Evolutionary conservation across 768 basidiomycete genomes (phyloP).

Genomic region (Clathrus columnatus): DNA sequence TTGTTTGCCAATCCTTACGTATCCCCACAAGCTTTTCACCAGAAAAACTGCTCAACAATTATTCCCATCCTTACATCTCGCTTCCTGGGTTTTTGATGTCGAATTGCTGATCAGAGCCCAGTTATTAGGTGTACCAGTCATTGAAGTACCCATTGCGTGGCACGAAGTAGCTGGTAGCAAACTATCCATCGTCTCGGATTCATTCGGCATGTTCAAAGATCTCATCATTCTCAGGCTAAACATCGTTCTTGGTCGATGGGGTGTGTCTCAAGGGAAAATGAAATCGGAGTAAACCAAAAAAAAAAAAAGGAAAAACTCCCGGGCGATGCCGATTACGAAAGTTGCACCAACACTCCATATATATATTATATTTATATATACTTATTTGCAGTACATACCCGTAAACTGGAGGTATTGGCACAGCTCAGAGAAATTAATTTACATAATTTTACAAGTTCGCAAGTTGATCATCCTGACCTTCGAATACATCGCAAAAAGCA

Average conservation of each 20-base stretch:
- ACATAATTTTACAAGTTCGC: not conserved
- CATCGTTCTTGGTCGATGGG: constrained; percentile 74
- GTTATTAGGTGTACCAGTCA: constrained; percentile 66
- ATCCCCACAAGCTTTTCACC: constrained; percentile 53
- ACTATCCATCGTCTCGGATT: constrained; percentile 75
- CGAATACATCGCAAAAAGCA: constrained; percentile 70
- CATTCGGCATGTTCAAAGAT: constrained; percentile 84
- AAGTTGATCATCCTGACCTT: constrained; percentile 27
- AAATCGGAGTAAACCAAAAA: constrained; percentile 4
- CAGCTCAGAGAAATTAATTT: no score
- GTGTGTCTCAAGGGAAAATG: not conserved
- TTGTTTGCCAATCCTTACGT: not conserved
- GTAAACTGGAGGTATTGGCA: no score
- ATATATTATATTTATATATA: no score
- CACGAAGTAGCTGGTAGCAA: constrained; percentile 92
- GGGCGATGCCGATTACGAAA: no score
- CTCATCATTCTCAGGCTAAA: constrained; percentile 78
- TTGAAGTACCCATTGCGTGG: constrained; percentile 86
- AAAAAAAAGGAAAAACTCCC: no score
- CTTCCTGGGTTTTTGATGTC: constrained; percentile 96
- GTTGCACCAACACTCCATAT: no score
- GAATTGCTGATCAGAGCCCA: constrained; percentile 84
- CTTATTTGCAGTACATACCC: no score
- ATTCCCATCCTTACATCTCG: constrained; percentile 80
- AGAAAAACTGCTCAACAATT: constrained; percentile 71